Evolutionary conservation across 805 yeast genomes (phyloP), one percentile per base, ranked within the genome.

Genomic region (Jamesozyma rosinii): DNA sequence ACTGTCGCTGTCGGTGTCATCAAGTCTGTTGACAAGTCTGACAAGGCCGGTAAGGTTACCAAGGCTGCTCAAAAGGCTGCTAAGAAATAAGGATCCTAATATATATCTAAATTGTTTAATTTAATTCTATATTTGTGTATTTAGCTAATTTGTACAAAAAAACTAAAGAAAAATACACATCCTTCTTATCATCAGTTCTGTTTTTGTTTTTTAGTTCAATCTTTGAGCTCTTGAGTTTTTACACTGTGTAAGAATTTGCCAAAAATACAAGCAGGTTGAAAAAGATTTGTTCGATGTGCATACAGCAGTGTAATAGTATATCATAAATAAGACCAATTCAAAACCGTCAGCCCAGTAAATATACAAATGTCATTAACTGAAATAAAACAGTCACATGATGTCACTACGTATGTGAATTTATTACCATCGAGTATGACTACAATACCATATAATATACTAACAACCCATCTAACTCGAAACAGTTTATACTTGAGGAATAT

Each of bases 1-100:
- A 89, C 97, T 64, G 97, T 89, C 66, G 97, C 97, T 70, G 97
- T 89, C 70, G 97, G 97, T 85, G 95, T 89, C 69, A 84, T 90
- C 84, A 90, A 90, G 82, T 72, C 87, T 55, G 95, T 87, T 63
- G 94, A 77, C 66, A 87, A 87, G 83, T 67, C 84, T 58, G 82
- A 79, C 74, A 74, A 72, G 66, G 85, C 87, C 66, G 29, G 29
- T 24, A 24, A 24, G 29, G 29, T 24, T 24, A 24, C 29, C 29
- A 24, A 24, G 29, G 29, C 29, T 24, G 29, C 29, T 24, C 29
- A 24, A 24, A 24, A 24, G 29, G 89, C 37, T 15, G 35, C 35
- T 33, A 34, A 34, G 37, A 34, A 34, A 34, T 34, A 34, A 34
- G 37, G 83, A 83, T 24, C 6, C 11, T 24, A 24, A 24, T 24